Evolutionary conservation across 805 yeast genomes (phyloP).

Genomic region (Zygosaccharomyces bisporus): DNA sequence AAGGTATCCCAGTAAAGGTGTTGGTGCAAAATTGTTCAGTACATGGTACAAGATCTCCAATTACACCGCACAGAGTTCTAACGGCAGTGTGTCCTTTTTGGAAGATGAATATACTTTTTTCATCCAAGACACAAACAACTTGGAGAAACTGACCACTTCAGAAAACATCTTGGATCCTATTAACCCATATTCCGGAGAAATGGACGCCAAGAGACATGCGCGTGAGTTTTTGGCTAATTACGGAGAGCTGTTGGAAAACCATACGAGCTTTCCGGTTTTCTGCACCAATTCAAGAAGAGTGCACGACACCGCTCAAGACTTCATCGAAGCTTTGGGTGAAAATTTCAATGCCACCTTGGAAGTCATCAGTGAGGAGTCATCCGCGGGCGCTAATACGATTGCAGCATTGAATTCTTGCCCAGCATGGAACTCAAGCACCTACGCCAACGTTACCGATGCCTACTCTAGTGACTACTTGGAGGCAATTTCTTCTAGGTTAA

Average conservation of each 20-base stretch:
- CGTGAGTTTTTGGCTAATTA: slow-evolving; percentile 44
- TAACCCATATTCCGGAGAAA: slow-evolving; percentile 45
- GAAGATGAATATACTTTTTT: slow-evolving; percentile 46
- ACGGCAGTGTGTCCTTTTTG: slow-evolving; percentile 52
- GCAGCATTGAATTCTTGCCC: slow-evolving; percentile 46
- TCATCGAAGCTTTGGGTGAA: slow-evolving; percentile 39
- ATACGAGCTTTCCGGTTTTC: slow-evolving; percentile 43
- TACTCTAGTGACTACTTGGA: slow-evolving; percentile 38
- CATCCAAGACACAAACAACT: slow-evolving; percentile 38
- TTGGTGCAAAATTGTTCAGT: slow-evolving; percentile 37
- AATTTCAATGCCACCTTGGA: slow-evolving; percentile 33
- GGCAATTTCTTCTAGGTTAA: slow-evolving; percentile 55
- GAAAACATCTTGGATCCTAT: slow-evolving; percentile 22
- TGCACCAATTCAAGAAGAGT: slow-evolving; percentile 47
- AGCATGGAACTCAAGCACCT: slow-evolving; percentile 31
- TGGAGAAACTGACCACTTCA: slow-evolving; percentile 41
- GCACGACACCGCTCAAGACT: slow-evolving; percentile 48
- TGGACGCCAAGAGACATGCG: slow-evolving; percentile 44
- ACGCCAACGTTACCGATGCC: slow-evolving; percentile 11
- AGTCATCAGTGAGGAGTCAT: slow-evolving; percentile 41
- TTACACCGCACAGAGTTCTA: slow-evolving; percentile 32
- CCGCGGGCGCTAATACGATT: slow-evolving; percentile 48
- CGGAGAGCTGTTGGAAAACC: slow-evolving; percentile 38
- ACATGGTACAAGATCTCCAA: slow-evolving; percentile 18
- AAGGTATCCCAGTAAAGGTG: slow-evolving; percentile 55